Evolutionary conservation across 176 grass and related monocot species (phyloP), one percentile per base, ranked within the genome.

Genomic region (Eleusine indica): DNA sequence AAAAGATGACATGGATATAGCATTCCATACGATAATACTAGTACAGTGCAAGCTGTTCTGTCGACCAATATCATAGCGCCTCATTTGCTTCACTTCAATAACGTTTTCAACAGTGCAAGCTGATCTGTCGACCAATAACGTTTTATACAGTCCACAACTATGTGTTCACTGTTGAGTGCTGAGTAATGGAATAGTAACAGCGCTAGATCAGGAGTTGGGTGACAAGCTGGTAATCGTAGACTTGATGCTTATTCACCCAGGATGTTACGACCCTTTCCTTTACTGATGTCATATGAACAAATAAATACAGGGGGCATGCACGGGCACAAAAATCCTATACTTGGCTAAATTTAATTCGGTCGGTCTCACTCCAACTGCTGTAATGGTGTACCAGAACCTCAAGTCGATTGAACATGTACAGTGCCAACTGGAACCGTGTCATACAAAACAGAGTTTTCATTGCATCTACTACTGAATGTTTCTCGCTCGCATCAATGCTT

Each of bases 401-500:
- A 35, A n/a, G 16, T 79, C 9, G 17, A 38, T 3, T 11, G 12
- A 52, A 6, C 29, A 19, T 14, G 48, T 3, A 2, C 12, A 1
- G 21, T 16, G 35, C 12, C 65, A 56, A 12, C 41, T 8, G 9
- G 22, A 22, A 12, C 10, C 10, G 57, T 61, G 11, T 62, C 2
- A n/a, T 62, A 25, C 38, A 44, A 82, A 39, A 15, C 57, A 52
- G 12, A 29, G 58, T 7, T 61, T 38, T 39, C 3, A 3, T 60
- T 29, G 17, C 1, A 29, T 82, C 73, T 58, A 46, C 70, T 93
- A 93, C 35, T 86, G 78, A 22, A 98, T 98, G 72, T 92, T 95
- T 84, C 86, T 94, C 7, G 85, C 86, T 81, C 81, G 85, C 88
- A 98, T 96, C 62, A 94, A 49, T 62, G 86, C 66, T 94, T 99